Evolutionary conservation across 805 yeast genomes (phyloP), one percentile per base, ranked within the genome.

Genomic region (Suhomyces emberorum): DNA sequence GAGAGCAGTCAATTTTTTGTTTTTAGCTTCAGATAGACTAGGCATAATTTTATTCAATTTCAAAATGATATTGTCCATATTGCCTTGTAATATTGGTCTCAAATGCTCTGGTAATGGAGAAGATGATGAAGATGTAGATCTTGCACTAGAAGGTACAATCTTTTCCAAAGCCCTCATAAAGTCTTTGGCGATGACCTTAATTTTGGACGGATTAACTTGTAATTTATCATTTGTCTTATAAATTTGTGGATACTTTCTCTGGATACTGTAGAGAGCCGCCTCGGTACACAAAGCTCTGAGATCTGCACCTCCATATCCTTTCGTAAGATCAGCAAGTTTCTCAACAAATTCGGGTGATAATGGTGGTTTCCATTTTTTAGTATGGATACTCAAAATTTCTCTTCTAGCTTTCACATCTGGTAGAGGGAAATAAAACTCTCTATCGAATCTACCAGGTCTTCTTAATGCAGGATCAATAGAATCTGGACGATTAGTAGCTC

Each of bases 281-380:
- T 93, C 98, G 0, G 98, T 91, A 57, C 98, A 88, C 20, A 93
- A 65, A 0, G 98, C 96, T 37, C 96, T 69, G 44, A 93, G 66
- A 59, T 93, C 98, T 2, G 98, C 98, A 66, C 98, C 98, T 31
- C 98, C 98, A 54, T 86, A 93, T 0, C 98, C 98, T 56, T 89
- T 91, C 0, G 98, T 91, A 39, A 87, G 62, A 15, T 70, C 70
- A 0, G 97, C 91, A 23, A 93, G 69, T 37, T 79, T 78, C 4
- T 71, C 69, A 7, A 87, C 49, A 46, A 93, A 84, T 4, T 55
- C 61, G 0, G 64, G 64, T 5, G 77, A 57, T 38, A 86, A 61
- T 3, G 85, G 83, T 9, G 96, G 93, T 9, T 70, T 70, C 98
- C 98, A 93, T 53, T 82, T 83, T 43, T 75, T 77, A 15, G 97